Base-by-base conservation (phyloP, 352 stramenopile species). In the Globisporangium acanthophoron region DNA sequence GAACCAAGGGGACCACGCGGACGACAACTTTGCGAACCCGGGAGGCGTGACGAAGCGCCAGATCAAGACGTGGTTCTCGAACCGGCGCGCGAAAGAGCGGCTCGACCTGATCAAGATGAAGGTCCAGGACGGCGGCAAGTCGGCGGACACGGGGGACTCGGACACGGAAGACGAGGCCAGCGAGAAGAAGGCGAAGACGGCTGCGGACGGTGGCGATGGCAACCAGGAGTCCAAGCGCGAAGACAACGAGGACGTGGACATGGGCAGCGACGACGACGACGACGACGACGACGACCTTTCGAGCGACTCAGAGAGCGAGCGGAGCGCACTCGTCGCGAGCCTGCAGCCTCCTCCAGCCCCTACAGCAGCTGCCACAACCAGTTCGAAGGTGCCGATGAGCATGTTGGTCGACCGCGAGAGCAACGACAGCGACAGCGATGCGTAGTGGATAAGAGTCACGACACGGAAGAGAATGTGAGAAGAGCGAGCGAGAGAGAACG, bases 51-150 rank as follows among this genome's bases (percentile, higher is more conserved):
- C 82, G 29, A 92, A 89, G 67, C 76, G 76, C 18, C 85, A 92
- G 57, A 80, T 94, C 65, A 87, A 91, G 70, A 87, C 74, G 47
- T 94, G 85, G 85, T 94, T 94, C 47, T 88, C 82, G 9, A 88
- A 89, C 60, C 81, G 83, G 31, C 80, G 85, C 39, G 79, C 80
- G 7, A 92, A 94, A 51, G 85, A 94, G 55, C 82, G 80, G 45
- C 66, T 84, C 33, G 85, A 91, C 58, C 63, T 92, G 46, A 80
- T 92, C 43, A 89, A 88, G 51, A 86, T 92, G 78, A 88, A 90
- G 64, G 78, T 71, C 21, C 78, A 83, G 56, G 71, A 80, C 49
- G 66, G 58, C 27, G 39, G 54, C 12, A 56, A 67, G 35, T 24
- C 27, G n/a, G 59, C 20, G 16, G 58, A 46, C n/a, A 56, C 37